Percentiles rank a stretch among this genome's conserved stretches.
These are phyloP conservation scores for Brasilioporus rufonigricans DNA, from an alignment of 768 basidiomycete genomes.

Conservation along the genomic window DNA sequence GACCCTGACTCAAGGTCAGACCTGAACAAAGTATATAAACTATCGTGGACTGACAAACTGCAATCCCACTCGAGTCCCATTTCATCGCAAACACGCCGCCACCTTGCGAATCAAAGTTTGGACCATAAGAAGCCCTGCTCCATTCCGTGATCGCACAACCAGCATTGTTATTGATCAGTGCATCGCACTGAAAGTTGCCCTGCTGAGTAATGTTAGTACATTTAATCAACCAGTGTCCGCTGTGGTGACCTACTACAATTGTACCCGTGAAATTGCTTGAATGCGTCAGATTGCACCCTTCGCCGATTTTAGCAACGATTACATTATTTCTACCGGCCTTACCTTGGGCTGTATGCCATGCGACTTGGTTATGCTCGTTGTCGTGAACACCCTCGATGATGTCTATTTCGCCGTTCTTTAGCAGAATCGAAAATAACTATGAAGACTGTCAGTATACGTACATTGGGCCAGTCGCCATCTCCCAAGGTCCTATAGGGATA, in stretches of 20 bases:
- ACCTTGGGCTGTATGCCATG: conserved; percentile 75
- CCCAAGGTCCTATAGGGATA: conserved; percentile 39
- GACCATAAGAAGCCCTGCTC: conserved; percentile 82
- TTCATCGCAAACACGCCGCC: conserved; percentile 90
- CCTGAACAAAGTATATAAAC: neutral
- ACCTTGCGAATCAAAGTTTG: conserved; percentile 72
- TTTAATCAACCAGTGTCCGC: neutral
- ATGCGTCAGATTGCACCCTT: conserved; percentile 59
- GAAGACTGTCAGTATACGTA: conserved; percentile 33
- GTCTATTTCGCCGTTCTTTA: conserved; percentile 75
- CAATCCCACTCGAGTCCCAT: conserved; percentile 78
- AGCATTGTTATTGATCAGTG: conserved; percentile 50
- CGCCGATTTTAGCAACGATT: conserved; percentile 1
- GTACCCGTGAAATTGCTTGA: conserved; percentile 60
- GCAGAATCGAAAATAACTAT: conserved; percentile 6
- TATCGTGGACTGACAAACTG: conserved; percentile 54
- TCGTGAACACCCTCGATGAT: conserved; percentile 85
- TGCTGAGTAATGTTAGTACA: conserved; percentile 31
- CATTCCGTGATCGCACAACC: conserved; percentile 80
- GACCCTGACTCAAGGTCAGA: conserved; percentile 51
- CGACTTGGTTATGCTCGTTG: conserved; percentile 81
- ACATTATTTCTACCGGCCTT: neutral
- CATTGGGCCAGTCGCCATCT: conserved; percentile 59
- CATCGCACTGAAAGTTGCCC: conserved; percentile 57
- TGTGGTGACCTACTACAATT: conserved; percentile 47